A percentile compares a stretch with the other conserved stretches of the same genome.
These are phyloP conservation scores for Bodo saltans DNA, from an alignment of 78 protist species.

Conservation along the genomic window DNA sequence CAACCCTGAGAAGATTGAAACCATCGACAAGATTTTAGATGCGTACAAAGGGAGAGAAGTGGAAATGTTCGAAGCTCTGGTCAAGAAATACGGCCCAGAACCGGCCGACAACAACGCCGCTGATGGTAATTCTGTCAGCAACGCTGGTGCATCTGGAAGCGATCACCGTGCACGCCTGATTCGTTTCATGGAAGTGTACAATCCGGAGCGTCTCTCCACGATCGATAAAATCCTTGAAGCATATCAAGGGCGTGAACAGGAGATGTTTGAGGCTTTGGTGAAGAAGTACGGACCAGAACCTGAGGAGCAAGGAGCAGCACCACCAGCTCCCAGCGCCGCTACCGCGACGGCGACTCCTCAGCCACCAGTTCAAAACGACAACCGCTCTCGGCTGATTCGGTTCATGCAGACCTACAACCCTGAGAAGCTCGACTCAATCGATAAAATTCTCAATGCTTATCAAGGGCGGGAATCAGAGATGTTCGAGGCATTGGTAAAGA, in stretches of 20 bases:
- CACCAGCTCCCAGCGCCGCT: neutral
- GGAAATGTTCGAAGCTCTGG: neutral
- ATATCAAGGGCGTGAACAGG: neutral
- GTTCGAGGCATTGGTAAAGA: neutral
- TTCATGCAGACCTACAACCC: neutral
- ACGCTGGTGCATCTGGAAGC: too few species aligned
- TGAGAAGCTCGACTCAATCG: neutral
- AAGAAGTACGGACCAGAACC: neutral
- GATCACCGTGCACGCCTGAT: neutral
- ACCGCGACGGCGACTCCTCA: too few species aligned
- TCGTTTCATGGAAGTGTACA: too few species aligned
- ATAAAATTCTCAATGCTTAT: neutral
- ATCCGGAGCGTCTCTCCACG: neutral
- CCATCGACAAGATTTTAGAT: neutral
- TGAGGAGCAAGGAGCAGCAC: neutral
- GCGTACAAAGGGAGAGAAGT: neutral
- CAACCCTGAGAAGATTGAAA: neutral
- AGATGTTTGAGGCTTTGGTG: neutral
- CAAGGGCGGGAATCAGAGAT: neutral
- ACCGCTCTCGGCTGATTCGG: neutral
- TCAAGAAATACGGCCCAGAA: slow-evolving; percentile 12
- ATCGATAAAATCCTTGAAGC: neutral
- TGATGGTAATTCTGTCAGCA: too few species aligned
- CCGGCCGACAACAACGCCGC: neutral
- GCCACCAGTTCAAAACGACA: neutral